Percentiles rank a stretch among this genome's conserved stretches.
These are phyloP conservation scores for Bryum argenteum DNA, from an alignment of 225 moss, liverwort and hornwort genomes.

Conservation along the genomic window DNA sequence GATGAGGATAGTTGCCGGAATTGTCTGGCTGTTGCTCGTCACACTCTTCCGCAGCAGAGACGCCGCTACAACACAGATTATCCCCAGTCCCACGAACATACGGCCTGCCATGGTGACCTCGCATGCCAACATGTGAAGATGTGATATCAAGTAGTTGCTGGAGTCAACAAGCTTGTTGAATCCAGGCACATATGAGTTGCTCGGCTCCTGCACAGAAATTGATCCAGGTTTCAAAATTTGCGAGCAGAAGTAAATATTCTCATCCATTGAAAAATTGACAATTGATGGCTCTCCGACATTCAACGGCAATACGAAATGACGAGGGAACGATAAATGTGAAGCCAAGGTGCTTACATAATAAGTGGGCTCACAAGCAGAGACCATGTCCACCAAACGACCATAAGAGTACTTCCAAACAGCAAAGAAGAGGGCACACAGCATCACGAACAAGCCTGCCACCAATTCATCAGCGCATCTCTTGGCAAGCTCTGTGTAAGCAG, in stretches of 20 bases:
- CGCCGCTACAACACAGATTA: slow-evolving; percentile 68
- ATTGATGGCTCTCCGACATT: neutral
- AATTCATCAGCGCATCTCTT: slow-evolving; percentile 82
- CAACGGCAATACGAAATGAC: neutral
- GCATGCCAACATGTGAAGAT: slow-evolving; percentile 65
- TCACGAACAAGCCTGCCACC: slow-evolving; percentile 82
- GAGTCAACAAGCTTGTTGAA: slow-evolving; percentile 65
- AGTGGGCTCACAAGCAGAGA: slow-evolving; percentile 70
- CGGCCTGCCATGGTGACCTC: slow-evolving; percentile 78
- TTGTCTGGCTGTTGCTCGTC: slow-evolving; percentile 75
- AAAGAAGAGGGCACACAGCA: slow-evolving; percentile 72
- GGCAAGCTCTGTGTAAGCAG: slow-evolving; percentile 57
- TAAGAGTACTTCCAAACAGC: slow-evolving; percentile 86
- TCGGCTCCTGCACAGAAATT: slow-evolving; percentile 49
- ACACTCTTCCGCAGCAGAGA: slow-evolving; percentile 71
- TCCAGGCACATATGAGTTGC: slow-evolving; percentile 65
- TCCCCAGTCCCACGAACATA: slow-evolving; percentile 69
- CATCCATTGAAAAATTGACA: neutral
- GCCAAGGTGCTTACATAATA: slow-evolving; percentile 44
- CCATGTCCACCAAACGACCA: slow-evolving; percentile 57
- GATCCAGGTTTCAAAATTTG: no score
- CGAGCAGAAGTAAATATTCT: no score
- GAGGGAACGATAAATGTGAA: neutral
- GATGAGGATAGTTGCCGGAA: slow-evolving; percentile 87
- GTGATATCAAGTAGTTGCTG: slow-evolving; percentile 54